A percentile compares a stretch with the other conserved stretches of the same genome.
Conservation (phyloP, 257 asterid genomes). For the Petunia secreta region DNA sequence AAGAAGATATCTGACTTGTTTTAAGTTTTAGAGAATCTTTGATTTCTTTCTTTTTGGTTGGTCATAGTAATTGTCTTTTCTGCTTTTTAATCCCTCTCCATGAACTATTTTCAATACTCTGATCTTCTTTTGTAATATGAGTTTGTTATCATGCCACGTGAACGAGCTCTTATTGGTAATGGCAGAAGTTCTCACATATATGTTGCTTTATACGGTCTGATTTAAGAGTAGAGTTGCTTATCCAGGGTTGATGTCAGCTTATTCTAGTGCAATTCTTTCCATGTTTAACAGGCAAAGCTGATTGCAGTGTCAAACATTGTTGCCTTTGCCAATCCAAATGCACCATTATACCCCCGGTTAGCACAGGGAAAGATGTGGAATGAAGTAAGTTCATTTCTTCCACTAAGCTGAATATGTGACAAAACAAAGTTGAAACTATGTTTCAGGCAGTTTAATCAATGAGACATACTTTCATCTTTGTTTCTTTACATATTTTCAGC, state of each 20-base stretch:
- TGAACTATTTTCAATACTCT: background rate
- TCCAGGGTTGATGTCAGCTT: background rate
- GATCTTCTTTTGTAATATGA: constrained; percentile 3
- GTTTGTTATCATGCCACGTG: background rate
- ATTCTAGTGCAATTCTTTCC: constrained; percentile 11
- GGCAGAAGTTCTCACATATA: background rate
- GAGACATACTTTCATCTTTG: no score
- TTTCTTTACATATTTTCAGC: no score
- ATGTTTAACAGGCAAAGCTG: constrained; percentile 73
- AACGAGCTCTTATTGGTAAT: background rate
- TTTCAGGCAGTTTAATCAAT: background rate
- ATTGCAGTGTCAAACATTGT: constrained; percentile 66
- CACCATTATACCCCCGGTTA: constrained; percentile 92
- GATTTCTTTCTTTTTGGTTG: background rate
- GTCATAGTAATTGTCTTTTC: background rate
- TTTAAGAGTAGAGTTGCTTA: background rate
- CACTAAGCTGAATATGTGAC: background rate
- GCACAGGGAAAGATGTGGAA: constrained; percentile 94
- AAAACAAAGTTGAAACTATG: background rate
- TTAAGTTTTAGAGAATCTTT: background rate
- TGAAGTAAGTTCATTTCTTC: constrained; percentile 59
- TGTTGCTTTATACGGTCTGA: background rate
- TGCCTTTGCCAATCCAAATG: constrained; percentile 81
- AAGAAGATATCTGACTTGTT: background rate
- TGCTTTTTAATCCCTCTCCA: background rate